Conservation (phyloP, 352 stramenopile genomes). For the Phytopythium aichiense region DNA sequence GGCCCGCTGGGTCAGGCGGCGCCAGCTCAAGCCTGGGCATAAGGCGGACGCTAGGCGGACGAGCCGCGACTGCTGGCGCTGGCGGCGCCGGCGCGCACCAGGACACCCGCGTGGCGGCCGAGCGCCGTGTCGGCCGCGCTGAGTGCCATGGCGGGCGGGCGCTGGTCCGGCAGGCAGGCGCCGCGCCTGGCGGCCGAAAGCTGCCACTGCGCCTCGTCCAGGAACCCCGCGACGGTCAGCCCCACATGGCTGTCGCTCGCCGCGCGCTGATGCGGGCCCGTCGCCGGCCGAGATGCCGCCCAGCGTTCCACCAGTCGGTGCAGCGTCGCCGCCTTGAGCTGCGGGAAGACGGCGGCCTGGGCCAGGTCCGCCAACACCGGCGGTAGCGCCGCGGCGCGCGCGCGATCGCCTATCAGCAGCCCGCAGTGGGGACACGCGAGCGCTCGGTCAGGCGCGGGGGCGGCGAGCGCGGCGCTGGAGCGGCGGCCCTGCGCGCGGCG, state of each 20-base stretch:
- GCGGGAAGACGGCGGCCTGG: slow-evolving; percentile 43
- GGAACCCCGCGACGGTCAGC: slow-evolving; percentile 59
- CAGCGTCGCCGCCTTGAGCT: slow-evolving; percentile 47
- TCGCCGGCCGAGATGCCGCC: slow-evolving; percentile 7
- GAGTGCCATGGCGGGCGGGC: slow-evolving; percentile 43
- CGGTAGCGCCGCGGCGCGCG: slow-evolving; percentile 19
- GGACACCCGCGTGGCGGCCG: slow-evolving; percentile 7
- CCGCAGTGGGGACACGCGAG: slow-evolving; percentile 63
- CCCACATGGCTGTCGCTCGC: slow-evolving; percentile 26
- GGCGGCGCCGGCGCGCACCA: background rate
- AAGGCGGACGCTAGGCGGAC: background rate
- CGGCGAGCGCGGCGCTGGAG: slow-evolving; percentile 24
- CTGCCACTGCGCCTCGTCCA: slow-evolving; percentile 49
- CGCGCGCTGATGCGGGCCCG: slow-evolving; percentile 5
- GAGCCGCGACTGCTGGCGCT: background rate
- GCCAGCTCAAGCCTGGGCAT: too few species aligned
- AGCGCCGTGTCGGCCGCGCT: slow-evolving; percentile 41
- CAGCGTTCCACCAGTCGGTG: slow-evolving; percentile 48
- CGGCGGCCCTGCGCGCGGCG: slow-evolving; percentile 44
- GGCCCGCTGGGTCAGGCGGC: too few species aligned
- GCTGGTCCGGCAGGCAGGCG: slow-evolving; percentile 35
- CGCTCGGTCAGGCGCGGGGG: slow-evolving; percentile 10
- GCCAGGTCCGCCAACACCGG: slow-evolving; percentile 27
- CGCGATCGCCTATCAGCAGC: slow-evolving; percentile 11
- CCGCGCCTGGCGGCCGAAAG: slow-evolving; percentile 44